Conservation (phyloP, 306 rosid genomes). For the Betula pendula region DNA sequence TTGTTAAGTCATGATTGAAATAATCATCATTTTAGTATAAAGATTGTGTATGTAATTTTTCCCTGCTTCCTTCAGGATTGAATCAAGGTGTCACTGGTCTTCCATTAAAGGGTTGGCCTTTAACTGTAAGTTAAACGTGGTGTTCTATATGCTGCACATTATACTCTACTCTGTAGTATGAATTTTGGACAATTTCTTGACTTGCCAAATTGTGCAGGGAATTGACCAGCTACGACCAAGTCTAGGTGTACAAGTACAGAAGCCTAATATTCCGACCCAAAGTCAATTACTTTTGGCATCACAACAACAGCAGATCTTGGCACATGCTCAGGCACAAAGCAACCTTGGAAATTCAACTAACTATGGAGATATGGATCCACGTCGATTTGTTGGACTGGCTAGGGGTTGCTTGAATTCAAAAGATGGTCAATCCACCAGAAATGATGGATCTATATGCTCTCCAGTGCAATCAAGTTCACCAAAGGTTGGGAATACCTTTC, state of each 20-base stretch:
- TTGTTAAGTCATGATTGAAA: background rate
- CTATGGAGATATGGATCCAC: slow-evolving; percentile 79
- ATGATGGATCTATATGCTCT: slow-evolving; percentile 77
- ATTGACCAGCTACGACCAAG: slow-evolving; percentile 80
- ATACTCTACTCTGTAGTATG: background rate
- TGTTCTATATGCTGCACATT: slow-evolving; percentile 11
- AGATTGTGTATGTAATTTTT: slow-evolving; percentile 4
- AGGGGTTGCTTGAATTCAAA: slow-evolving; percentile 68
- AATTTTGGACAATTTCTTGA: slow-evolving; percentile 25
- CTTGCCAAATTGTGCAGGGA: slow-evolving; percentile 53
- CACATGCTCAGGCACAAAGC: slow-evolving; percentile 77
- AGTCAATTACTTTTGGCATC: slow-evolving; percentile 69
- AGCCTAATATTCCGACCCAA: slow-evolving; percentile 61
- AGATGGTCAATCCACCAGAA: slow-evolving; percentile 65
- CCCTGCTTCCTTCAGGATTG: slow-evolving; percentile 53
- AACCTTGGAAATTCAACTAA: slow-evolving; percentile 55
- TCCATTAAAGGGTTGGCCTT: slow-evolving; percentile 90
- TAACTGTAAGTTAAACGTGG: slow-evolving; percentile 67
- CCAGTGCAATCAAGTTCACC: slow-evolving; percentile 80
- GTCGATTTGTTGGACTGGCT: slow-evolving; percentile 70
- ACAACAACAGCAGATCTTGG: slow-evolving; percentile 73
- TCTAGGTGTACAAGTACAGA: slow-evolving; percentile 70
- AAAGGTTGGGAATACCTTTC: slow-evolving; percentile 55
- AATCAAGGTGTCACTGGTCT: slow-evolving; percentile 69
- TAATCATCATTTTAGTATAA: slow-evolving; percentile 7